These are phyloP conservation scores for Ceratobasidium sp. DNA, from an alignment of 1,284 basidiomycete species.

Conservation along the genomic window DNA sequence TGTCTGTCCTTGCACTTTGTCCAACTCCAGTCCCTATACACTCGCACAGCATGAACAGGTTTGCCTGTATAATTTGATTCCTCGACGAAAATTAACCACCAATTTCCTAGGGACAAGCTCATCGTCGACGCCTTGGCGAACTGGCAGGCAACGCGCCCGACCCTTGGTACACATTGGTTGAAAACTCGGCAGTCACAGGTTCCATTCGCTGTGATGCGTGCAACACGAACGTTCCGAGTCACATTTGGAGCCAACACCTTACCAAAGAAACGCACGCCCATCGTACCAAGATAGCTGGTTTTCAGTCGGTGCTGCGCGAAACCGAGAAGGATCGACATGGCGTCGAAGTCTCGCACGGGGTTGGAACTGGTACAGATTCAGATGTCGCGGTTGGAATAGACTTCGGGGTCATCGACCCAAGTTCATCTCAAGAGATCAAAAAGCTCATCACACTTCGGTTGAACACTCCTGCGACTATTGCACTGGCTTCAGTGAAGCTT, in stretches of 20 bases:
- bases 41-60: constrained; percentile 51
- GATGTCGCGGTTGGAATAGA: constrained; percentile 52
- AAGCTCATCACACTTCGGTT: constrained; percentile 48
- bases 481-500: constrained; percentile 40
- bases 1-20: constrained; percentile 55
- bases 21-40: constrained; percentile 50
- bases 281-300: constrained; percentile 55
- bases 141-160: constrained; percentile 49
- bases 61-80: too few species aligned
- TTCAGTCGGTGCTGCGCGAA: constrained; percentile 58
- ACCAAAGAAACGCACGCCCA: constrained; percentile 53
- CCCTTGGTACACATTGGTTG: constrained; percentile 51
- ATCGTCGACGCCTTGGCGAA: constrained; percentile 52
- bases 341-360: constrained; percentile 52
- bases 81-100: too few species aligned
- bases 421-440: constrained; percentile 44
- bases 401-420: constrained; percentile 57
- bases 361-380: constrained; percentile 50
- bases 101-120: constrained; percentile 51
- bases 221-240: constrained; percentile 53
- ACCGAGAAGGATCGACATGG: constrained; percentile 62
- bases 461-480: constrained; percentile 45
- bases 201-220: constrained; percentile 59
- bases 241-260: constrained; percentile 55
- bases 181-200: constrained; percentile 48